Base-by-base conservation (phyloP, 352 stramenopile genomes). In the Globisporangium uncinulatum region DNA sequence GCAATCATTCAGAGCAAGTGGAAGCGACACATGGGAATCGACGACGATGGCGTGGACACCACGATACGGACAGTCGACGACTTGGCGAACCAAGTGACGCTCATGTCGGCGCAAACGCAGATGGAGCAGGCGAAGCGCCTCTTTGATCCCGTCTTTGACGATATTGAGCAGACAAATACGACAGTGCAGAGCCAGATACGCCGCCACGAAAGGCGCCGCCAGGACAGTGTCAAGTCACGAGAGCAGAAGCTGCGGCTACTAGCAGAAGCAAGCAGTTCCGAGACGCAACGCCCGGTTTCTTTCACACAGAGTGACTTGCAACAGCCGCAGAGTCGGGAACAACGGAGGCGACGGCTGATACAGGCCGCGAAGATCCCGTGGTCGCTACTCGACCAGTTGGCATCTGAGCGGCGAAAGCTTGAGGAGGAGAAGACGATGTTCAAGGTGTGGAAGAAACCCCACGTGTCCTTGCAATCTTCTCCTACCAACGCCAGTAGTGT, bases 361-460 rank as follows among this genome's bases (percentile, higher is more conserved):
- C 57, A 79, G 54, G 69, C 68, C 34, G 79, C 76, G 9, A 76
- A 81, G 51, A 73, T 91, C 29, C 81, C 83, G 29, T 91, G 83
- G 80, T 63, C 85, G 48, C 58, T 93, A 5, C 62, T 93, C 0
- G 83, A 93, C 32, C 69, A 89, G 29, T 29, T 92, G 11, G 66
- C 69, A 2, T 70, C 67, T 6, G 77, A 90, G 29, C 65, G 70
- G 0, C 59, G 65, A 29, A 72, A 73, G 34, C 46, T 88, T 6
- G 73, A 72, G 6, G 68, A 76, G 13, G 83, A 89, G 57, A 87
- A 83, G 51, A 58, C 63, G 0, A 71, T 89, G 51, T 89, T 87
- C 57, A 75, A 80, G 48, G 57, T 69, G 1, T 87, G 78, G 80
- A 59, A 62, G 9, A 83, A 72, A 48, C 11, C 63, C 1, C 57